These are phyloP conservation scores for Kandelia obovata DNA, from an alignment of 345 rosid species.

Conservation along the genomic window DNA sequence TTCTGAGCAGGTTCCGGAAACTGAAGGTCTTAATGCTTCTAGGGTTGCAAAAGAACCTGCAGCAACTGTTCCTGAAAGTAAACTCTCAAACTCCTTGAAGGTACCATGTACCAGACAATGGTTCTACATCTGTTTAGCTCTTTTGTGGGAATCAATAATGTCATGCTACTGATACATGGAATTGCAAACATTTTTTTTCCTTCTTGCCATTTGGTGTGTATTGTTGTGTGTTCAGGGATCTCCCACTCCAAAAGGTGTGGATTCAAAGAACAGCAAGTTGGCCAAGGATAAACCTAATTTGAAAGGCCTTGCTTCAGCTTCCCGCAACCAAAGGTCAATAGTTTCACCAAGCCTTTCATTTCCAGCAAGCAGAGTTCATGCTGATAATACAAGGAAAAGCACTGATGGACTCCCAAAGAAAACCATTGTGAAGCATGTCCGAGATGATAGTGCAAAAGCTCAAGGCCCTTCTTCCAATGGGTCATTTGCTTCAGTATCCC, in stretches of 20 bases:
- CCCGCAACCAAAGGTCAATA: conserved; percentile 40
- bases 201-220: too few relatives aligned
- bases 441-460: conserved; percentile 20
- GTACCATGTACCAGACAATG: conserved; percentile 32
- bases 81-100: conserved; percentile 44
- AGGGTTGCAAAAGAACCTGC: not conserved
- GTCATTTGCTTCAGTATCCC: conserved; percentile 25
- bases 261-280: conserved; percentile 42
- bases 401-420: conserved; percentile 41
- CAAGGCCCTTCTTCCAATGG: conserved; percentile 25
- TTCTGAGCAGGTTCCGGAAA: conserved; percentile 17
- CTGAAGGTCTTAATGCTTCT: too few relatives aligned
- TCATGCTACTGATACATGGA: not conserved
- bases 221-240: conserved; percentile 37
- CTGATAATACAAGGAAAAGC: conserved; percentile 54
- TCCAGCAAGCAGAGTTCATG: conserved; percentile 46
- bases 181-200: not conserved
- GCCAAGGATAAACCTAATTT: conserved; percentile 46
- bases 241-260: conserved; percentile 15
- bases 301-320: conserved; percentile 38
- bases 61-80: conserved; percentile 37
- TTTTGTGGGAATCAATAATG: conserved; percentile 9
- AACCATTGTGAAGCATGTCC: conserved; percentile 37
- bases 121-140: conserved; percentile 11
- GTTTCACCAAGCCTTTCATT: conserved; percentile 74